Evolutionary conservation across 495 filamentous ascomycete genomes (phyloP), one percentile per base, ranked within the genome.

Genomic region (Aspergillus baeticus): DNA sequence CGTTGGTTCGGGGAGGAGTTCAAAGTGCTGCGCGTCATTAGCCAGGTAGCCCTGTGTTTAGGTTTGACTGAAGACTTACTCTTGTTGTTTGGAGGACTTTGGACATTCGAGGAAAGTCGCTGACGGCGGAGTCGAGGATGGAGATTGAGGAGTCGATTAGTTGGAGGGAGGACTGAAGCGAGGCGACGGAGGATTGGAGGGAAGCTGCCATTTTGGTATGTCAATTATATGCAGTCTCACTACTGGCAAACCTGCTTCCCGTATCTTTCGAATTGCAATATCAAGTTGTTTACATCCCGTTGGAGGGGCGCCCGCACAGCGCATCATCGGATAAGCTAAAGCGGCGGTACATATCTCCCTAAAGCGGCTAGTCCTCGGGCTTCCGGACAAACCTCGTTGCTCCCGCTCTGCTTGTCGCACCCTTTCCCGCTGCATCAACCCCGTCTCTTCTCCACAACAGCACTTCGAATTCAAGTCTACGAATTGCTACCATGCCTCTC

Each of bases 141-240:
- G 74, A 76, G 66, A 91, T 89, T 22, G 84, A 85, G 31, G 85
- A 87, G 58, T 88, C 85, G 49, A 92, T 82, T n/a, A 90, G 80
- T 21, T 82, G 77, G 42, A 88, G 83, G 18, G 85, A 89, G 35
- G 81, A 84, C 55, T 83, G 84, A 13, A 92, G 80, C 6, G 89
- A 91, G 15, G 79, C 68, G 13, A 92, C 88, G 46, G 86, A 90
- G 33, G 80, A 78, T 15, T 79, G 69, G 10, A 91, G 80, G 6
- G 86, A 77, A 6, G 65, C 65, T 22, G 72, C 68, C 76, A 79
- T 79, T n/a, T 35, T 66, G 23, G n/a, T n/a, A n/a, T n/a, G n/a
- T n/a, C n/a, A n/a, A n/a, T n/a, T n/a, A n/a, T n/a, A n/a, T n/a
- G n/a, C n/a, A n/a, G n/a, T n/a, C n/a, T n/a, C n/a, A n/a, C n/a